A percentile compares a stretch with the other conserved stretches of the same genome.
These are phyloP conservation scores for Phytophthora sp. DNA, from an alignment of 352 stramenopile genomes.

Conservation along the genomic window DNA sequence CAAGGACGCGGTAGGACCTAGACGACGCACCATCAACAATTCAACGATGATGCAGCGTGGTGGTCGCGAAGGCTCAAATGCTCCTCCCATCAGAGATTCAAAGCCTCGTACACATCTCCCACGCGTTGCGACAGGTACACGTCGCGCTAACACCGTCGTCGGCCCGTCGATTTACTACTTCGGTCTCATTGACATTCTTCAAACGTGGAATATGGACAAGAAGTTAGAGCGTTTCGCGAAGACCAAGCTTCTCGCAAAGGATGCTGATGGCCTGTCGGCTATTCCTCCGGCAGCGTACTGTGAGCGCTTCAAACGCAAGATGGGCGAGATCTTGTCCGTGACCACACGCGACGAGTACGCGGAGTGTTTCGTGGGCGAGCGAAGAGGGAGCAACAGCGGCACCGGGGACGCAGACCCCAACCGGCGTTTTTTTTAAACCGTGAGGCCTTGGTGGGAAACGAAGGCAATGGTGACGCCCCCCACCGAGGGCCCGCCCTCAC, in stretches of 20 bases:
- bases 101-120: conserved; percentile 53
- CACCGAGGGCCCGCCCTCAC: conserved; percentile 43
- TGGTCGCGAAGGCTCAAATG: conserved; percentile 26
- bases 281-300: conserved; percentile 85
- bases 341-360: conserved; percentile 70
- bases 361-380: conserved; percentile 42
- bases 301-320: conserved; percentile 89
- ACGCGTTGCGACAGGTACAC: conserved; percentile 69
- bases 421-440: conserved; percentile 62
- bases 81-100: conserved; percentile 26
- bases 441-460: conserved; percentile 43
- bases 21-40: conserved; percentile 43
- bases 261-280: conserved; percentile 81
- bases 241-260: conserved; percentile 81
- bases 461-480: conserved; percentile 39
- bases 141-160: conserved; percentile 86
- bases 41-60: conserved; percentile 47
- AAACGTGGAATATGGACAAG: conserved; percentile 92
- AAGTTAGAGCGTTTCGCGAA: conserved; percentile 90
- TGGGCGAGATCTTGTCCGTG: conserved; percentile 85
- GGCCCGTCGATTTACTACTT: conserved; percentile 90
- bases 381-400: conserved; percentile 36
- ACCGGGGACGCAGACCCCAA: conserved; percentile 27
- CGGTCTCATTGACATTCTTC: conserved; percentile 88
- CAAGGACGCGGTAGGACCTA: conserved; percentile 35